Evolutionary conservation across 1,284 basidiomycete species (phyloP), one percentile per base, ranked within the genome.

Genomic region (Meira nashicola): DNA sequence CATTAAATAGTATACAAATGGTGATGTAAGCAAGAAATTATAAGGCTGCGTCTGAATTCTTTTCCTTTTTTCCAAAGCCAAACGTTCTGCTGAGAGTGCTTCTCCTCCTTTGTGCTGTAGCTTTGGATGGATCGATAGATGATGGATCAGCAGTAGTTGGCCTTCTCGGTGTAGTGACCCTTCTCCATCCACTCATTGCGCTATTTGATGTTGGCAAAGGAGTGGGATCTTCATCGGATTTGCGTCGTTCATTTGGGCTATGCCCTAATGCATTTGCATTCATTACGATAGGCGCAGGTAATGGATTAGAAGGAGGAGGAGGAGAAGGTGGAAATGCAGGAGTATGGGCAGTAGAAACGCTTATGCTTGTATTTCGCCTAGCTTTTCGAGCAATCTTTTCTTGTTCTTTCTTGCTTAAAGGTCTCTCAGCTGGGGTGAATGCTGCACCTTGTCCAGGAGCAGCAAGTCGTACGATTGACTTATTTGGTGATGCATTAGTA

Each of bases 341-440:
- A 14, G 23, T 14, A 25, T 19, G 46, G 12, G 23, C 12, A 25
- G 46, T 48, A 12, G 14, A 23, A 7, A 23, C 21, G 5, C 12
- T 23, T 9, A 23, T 17, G 25, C 38, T 23, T 53, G 48, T 41
- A 28, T 52, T 61, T 21, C 70, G 49, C 11, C 70, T 52, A 25
- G 55, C 51, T 11, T 61, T 59, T 47, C 63, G 67, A 11, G 57
- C 59, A 38, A 63, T 55, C 19, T 58, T 15, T 25, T 71, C 64
- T n/a, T 63, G 66, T 12, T 70, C 62, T 33, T 68, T 72, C 37
- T 66, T 64, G 11, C 66, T 61, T 14, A 71, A 28, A 12, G 68
- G 51, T 19, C 64, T 39, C 28, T 66, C 70, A 12, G 68, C 63
- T 3, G 70, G 63, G 14, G 70, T 59, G 17, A 66, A 72, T 2